Conservation (phyloP, 2,329 filamentous ascomycete genomes). For the Aureobasidium mangrovei region DNA sequence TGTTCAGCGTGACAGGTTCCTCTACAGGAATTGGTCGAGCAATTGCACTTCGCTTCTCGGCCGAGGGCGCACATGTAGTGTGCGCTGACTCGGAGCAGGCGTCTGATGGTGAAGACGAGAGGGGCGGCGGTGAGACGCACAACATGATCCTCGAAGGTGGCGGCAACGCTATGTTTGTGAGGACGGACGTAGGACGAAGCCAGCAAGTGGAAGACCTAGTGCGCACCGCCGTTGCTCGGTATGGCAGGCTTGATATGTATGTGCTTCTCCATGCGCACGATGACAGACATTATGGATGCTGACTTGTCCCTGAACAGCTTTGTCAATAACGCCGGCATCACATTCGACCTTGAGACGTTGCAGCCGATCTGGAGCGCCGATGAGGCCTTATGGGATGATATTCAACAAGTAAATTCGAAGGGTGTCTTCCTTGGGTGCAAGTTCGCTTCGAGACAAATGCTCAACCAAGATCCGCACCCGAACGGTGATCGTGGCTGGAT, state of each 20-base stretch:
- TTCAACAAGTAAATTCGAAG: slow-evolving; percentile 30
- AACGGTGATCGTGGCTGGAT: slow-evolving; percentile 30
- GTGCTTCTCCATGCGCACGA: background rate
- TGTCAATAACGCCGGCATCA: slow-evolving; percentile 31
- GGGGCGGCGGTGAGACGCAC: slow-evolving; percentile 6
- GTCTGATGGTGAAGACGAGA: slow-evolving; percentile 1
- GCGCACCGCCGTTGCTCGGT: slow-evolving; percentile 1
- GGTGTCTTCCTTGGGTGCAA: slow-evolving; percentile 34
- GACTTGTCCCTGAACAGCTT: slow-evolving; percentile 15
- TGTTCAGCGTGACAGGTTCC: slow-evolving; percentile 18
- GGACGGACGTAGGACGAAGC: slow-evolving; percentile 5
- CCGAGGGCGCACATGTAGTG: slow-evolving; percentile 24
- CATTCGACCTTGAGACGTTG: slow-evolving; percentile 21
- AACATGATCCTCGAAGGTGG: background rate
- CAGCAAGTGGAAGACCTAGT: slow-evolving; percentile 9
- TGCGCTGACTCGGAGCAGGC: slow-evolving; percentile 24
- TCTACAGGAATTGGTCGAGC: slow-evolving; percentile 26
- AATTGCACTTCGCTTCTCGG: slow-evolving; percentile 23
- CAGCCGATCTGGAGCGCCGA: slow-evolving; percentile 20
- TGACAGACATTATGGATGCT: background rate
- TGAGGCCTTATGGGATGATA: slow-evolving; percentile 29
- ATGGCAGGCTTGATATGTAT: slow-evolving; percentile 13
- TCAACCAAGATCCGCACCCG: slow-evolving; percentile 27
- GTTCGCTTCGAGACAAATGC: slow-evolving; percentile 30
- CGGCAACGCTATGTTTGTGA: slow-evolving; percentile 11